A percentile compares a stretch with the other conserved stretches of the same genome.
Conservation (phyloP, 768 basidiomycete species). For the Clitopilus passeckerianus region DNA sequence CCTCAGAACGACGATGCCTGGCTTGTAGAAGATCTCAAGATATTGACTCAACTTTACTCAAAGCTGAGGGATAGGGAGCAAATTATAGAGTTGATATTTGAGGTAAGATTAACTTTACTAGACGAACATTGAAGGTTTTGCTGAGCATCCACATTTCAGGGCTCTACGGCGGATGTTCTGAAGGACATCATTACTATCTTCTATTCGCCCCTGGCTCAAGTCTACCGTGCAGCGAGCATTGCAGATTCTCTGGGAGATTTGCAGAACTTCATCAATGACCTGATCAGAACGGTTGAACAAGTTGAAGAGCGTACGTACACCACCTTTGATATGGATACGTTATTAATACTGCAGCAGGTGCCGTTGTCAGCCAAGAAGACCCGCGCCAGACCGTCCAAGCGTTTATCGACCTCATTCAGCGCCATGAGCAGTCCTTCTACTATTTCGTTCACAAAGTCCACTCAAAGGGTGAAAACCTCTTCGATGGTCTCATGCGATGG, state of each 20-base stretch:
- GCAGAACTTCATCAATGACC: slow-evolving; percentile 91
- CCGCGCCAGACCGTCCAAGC: slow-evolving; percentile 84
- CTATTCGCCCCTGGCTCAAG: slow-evolving; percentile 93
- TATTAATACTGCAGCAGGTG: slow-evolving; percentile 2
- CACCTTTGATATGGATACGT: not conserved
- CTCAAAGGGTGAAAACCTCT: slow-evolving; percentile 90
- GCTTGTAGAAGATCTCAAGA: slow-evolving; percentile 87
- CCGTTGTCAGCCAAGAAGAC: slow-evolving; percentile 74
- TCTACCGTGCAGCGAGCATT: slow-evolving; percentile 96
- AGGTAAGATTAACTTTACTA: slow-evolving; percentile 42
- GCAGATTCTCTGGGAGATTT: slow-evolving; percentile 89
- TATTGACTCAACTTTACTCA: slow-evolving; percentile 76
- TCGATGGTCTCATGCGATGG: slow-evolving; percentile 94
- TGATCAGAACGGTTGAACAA: slow-evolving; percentile 90
- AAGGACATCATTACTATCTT: slow-evolving; percentile 99
- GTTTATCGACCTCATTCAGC: slow-evolving; percentile 88
- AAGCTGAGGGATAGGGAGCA: slow-evolving; percentile 85
- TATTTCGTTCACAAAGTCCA: slow-evolving; percentile 98
- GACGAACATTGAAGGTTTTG: not conserved
- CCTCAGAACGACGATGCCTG: slow-evolving; percentile 94
- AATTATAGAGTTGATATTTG: slow-evolving; percentile 89
- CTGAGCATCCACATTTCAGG: slow-evolving; percentile 39
- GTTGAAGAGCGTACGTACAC: slow-evolving; percentile 76
- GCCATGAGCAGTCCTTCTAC: slow-evolving; percentile 96
- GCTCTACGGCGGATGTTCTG: slow-evolving; percentile 88